Evolutionary conservation across 169 alveolate genomes (phyloP).

Genomic region (Neospora caninum): DNA sequence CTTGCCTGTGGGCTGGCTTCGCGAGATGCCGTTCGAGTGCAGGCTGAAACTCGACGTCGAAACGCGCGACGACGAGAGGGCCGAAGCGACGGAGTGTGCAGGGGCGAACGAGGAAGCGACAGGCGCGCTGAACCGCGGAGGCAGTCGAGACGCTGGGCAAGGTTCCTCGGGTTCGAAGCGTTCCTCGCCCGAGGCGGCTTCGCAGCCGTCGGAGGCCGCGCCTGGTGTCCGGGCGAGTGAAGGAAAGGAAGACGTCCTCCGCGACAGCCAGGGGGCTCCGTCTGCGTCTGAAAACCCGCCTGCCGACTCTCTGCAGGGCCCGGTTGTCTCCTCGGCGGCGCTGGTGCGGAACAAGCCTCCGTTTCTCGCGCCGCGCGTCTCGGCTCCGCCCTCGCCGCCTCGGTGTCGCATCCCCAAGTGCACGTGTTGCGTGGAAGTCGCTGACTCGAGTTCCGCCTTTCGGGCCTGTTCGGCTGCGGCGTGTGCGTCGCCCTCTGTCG

Average conservation of each 20-base stretch:
- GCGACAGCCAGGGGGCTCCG: too few species aligned
- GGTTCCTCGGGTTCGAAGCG: background rate
- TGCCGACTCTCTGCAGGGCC: too few species aligned
- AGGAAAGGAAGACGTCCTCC: too few species aligned
- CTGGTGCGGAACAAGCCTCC: constrained; percentile 39
- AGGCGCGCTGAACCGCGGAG: background rate
- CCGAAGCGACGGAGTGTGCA: background rate
- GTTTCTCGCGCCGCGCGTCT: constrained; percentile 30
- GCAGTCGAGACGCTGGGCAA: background rate
- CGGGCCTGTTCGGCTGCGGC: too few species aligned
- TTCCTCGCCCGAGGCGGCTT: too few species aligned
- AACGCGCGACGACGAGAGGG: background rate
- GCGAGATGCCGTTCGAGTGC: constrained; percentile 10
- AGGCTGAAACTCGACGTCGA: background rate
- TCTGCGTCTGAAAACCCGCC: too few species aligned
- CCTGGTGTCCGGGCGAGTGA: too few species aligned
- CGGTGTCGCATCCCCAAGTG: background rate
- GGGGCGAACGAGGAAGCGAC: background rate
- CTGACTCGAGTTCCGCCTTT: background rate
- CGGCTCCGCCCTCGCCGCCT: constrained; percentile 42
- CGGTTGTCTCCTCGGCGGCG: background rate
- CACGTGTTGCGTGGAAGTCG: constrained; percentile 15
- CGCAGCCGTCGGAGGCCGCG: too few species aligned
- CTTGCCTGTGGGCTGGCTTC: background rate
- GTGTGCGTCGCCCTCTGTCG: too few species aligned